Conservation (phyloP, 106 monocot genomes). For the Gastrodia elata region DNA sequence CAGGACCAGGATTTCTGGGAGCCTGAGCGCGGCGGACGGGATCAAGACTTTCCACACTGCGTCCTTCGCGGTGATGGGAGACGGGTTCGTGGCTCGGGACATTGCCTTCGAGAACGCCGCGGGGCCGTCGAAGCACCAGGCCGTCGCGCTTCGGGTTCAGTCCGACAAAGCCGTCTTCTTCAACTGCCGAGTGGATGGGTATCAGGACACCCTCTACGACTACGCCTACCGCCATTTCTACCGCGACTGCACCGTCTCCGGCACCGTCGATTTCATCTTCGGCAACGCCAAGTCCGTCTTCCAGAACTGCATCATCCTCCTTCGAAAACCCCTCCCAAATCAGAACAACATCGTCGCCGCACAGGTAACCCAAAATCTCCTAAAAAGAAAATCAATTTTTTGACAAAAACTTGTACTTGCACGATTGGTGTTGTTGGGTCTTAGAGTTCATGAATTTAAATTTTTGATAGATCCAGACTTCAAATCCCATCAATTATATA, state of each 20-base stretch:
- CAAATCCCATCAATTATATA: too few species aligned
- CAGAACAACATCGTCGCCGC: constrained; percentile 75
- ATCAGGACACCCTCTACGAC: constrained; percentile 77
- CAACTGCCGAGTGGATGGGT: constrained; percentile 60
- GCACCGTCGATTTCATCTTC: constrained; percentile 93
- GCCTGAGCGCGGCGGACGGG: constrained; percentile 19
- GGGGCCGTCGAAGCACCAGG: constrained; percentile 53
- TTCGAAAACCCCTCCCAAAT: constrained; percentile 53
- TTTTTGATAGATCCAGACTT: too few species aligned
- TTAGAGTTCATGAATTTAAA: too few species aligned
- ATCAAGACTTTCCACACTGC: constrained; percentile 13
- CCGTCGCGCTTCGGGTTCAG: constrained; percentile 53
- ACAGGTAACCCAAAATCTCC: constrained; percentile 25
- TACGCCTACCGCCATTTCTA: constrained; percentile 67
- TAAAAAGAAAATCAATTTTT: too few species aligned
- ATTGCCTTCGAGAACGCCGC: constrained; percentile 75
- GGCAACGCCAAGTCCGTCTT: constrained; percentile 77
- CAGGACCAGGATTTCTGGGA: constrained; percentile 12
- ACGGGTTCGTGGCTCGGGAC: constrained; percentile 43
- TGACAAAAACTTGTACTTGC: too few species aligned
- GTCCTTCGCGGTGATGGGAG: constrained; percentile 13
- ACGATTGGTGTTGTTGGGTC: too few species aligned
- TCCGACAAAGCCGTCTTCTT: constrained; percentile 58
- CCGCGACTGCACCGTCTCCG: constrained; percentile 68
- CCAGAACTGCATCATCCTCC: constrained; percentile 59